phyloP scores from a whole-genome alignment of 1,284 basidiomycete genomes.

The Microstroma glucosiphilum region DNA sequence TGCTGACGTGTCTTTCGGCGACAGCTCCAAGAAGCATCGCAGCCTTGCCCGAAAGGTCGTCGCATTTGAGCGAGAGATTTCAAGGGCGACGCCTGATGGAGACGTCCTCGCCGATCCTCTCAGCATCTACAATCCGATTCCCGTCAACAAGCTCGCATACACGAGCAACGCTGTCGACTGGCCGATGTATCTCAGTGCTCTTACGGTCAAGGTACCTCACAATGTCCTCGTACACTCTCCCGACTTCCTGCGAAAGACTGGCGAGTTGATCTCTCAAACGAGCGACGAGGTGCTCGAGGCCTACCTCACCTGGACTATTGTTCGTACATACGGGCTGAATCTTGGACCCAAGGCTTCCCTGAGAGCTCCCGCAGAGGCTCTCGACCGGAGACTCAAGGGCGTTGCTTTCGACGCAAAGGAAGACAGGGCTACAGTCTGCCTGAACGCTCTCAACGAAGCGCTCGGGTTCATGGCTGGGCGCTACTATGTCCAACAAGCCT shows the following conservation, averaged over 20 bases:
- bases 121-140: constrained; percentile 77
- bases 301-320: constrained; percentile 61
- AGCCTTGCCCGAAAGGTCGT: constrained; percentile 68
- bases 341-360: constrained; percentile 51
- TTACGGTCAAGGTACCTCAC: constrained; percentile 63
- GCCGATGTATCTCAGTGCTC: constrained; percentile 72
- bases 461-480: constrained; percentile 57
- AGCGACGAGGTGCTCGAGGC: constrained; percentile 70
- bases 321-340: constrained; percentile 34
- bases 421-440: constrained; percentile 66
- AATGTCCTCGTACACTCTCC: constrained; percentile 75
- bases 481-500: constrained; percentile 78
- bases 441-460: constrained; percentile 52
- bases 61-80: constrained; percentile 72
- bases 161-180: constrained; percentile 71
- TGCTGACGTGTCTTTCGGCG: constrained; percentile 19
- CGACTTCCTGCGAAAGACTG: constrained; percentile 67
- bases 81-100: constrained; percentile 62
- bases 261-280: constrained; percentile 66
- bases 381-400: constrained; percentile 68
- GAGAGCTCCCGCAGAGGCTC: constrained; percentile 53
- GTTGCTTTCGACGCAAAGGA: constrained; percentile 79
- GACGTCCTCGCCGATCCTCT: constrained; percentile 66
- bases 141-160: constrained; percentile 60
- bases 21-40: constrained; percentile 55